Conservation (phyloP, 306 rosid genomes). For the Cucumis hystrix region DNA sequence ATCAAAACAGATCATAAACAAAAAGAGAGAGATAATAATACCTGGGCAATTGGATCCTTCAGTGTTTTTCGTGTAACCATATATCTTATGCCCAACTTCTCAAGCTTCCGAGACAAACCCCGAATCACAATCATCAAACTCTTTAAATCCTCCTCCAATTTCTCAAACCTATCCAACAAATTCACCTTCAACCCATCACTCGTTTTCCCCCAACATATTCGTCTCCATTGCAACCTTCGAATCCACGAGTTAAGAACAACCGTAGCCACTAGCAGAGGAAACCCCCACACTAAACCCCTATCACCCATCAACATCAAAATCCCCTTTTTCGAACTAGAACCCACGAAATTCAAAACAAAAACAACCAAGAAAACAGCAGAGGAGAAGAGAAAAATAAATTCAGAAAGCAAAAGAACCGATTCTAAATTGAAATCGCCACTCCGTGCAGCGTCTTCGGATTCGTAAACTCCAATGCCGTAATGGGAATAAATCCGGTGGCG, state of each 20-base stretch:
- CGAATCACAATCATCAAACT: constrained; percentile 34
- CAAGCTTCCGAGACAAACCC: constrained; percentile 76
- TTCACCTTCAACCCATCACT: constrained; percentile 47
- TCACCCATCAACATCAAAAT: constrained; percentile 19
- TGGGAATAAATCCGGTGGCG: not conserved
- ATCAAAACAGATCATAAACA: not conserved
- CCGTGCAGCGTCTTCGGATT: constrained; percentile 13
- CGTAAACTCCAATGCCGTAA: constrained; percentile 11
- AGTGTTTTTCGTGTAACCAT: constrained; percentile 51
- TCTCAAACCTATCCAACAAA: constrained; percentile 59
- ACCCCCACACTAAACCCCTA: constrained; percentile 22
- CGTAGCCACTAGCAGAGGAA: constrained; percentile 30
- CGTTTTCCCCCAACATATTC: constrained; percentile 22
- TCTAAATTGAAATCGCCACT: constrained; percentile 30
- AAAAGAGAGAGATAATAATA: constrained; percentile 8
- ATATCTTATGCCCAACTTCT: constrained; percentile 78
- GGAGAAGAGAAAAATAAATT: constrained; percentile 42
- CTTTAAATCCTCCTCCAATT: constrained; percentile 67
- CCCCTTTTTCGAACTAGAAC: constrained; percentile 28
- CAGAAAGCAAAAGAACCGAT: constrained; percentile 38
- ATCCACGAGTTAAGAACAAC: constrained; percentile 52
- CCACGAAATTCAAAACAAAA: constrained; percentile 17
- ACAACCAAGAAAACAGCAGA: constrained; percentile 30
- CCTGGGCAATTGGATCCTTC: constrained; percentile 76
- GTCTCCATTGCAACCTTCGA: constrained; percentile 57